phyloP scores from a whole-genome alignment of 768 basidiomycete genomes.

The Sarcodon aspratus region DNA sequence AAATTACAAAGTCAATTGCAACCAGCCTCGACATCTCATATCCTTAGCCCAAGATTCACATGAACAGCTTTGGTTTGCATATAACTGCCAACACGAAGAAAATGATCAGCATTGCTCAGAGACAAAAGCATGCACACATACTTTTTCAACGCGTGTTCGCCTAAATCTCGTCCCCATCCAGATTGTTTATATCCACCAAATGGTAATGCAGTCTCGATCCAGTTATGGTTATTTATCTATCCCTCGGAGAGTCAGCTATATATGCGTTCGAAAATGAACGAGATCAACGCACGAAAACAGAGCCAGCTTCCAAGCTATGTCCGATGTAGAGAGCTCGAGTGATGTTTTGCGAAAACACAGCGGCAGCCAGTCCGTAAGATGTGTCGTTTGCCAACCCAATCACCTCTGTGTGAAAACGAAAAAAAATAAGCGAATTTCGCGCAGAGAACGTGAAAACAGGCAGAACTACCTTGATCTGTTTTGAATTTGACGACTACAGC shows the following conservation, averaged over 20 bases:
- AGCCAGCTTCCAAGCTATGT: conserved; percentile 71
- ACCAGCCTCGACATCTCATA: background rate
- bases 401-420: conserved; percentile 34
- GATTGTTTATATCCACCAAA: conserved; percentile 71
- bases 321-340: conserved; percentile 63
- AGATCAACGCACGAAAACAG: conserved; percentile 42
- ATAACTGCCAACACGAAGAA: conserved; percentile 24
- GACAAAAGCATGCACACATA: conserved; percentile 6
- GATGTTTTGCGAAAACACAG: conserved; percentile 74
- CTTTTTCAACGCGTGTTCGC: conserved; percentile 39
- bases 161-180: conserved; percentile 59
- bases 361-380: conserved; percentile 76
- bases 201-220: conserved; percentile 37
- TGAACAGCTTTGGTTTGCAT: conserved; percentile 52
- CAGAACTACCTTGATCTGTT: conserved; percentile 25
- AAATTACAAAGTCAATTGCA: too few species aligned
- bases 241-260: background rate
- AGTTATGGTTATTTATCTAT: conserved; percentile 34
- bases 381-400: conserved; percentile 77
- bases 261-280: background rate
- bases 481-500: conserved; percentile 59
- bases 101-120: background rate
- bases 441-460: too few species aligned
- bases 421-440: background rate
- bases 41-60: conserved; percentile 33